These are phyloP conservation scores for Balamuthia mandrillaris DNA, from an alignment of 208 protist species.

Conservation along the genomic window DNA sequence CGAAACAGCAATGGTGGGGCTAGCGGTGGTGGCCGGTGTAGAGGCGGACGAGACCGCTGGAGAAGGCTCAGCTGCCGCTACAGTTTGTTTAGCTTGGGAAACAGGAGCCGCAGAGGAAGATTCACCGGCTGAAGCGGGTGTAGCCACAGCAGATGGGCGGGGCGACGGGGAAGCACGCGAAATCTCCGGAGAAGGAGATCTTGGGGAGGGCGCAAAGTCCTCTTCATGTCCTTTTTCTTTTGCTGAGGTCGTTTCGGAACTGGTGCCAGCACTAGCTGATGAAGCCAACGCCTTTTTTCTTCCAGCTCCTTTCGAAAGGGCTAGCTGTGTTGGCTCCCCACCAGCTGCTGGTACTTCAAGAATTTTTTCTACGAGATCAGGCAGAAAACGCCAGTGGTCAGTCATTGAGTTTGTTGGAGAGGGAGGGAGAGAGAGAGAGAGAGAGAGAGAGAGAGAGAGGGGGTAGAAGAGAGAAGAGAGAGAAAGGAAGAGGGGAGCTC, in stretches of 20 bases:
- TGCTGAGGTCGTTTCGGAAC: no score
- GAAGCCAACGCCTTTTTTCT: no score
- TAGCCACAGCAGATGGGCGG: neutral
- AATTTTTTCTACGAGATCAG: neutral
- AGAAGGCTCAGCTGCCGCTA: neutral
- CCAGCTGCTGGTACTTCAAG: neutral
- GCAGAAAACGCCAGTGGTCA: no score
- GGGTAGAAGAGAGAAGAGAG: neutral
- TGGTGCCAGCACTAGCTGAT: no score
- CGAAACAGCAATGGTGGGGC: no score
- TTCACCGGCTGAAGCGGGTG: neutral
- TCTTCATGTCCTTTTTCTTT: no score
- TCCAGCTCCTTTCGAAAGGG: slow-evolving; percentile 1
- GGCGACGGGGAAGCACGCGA: neutral
- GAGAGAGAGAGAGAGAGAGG: no score
- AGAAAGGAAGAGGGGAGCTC: neutral
- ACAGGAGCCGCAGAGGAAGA: neutral
- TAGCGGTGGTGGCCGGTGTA: neutral
- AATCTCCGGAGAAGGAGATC: neutral
- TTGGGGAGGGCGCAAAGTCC: neutral
- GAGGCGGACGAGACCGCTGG: neutral
- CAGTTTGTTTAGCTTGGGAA: neutral
- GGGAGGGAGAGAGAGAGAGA: no score
- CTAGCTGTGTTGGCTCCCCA: neutral
- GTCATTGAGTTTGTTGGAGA: no score